Conservation (phyloP, 805 yeast species). For the Sugiyamaella smithiae region DNA sequence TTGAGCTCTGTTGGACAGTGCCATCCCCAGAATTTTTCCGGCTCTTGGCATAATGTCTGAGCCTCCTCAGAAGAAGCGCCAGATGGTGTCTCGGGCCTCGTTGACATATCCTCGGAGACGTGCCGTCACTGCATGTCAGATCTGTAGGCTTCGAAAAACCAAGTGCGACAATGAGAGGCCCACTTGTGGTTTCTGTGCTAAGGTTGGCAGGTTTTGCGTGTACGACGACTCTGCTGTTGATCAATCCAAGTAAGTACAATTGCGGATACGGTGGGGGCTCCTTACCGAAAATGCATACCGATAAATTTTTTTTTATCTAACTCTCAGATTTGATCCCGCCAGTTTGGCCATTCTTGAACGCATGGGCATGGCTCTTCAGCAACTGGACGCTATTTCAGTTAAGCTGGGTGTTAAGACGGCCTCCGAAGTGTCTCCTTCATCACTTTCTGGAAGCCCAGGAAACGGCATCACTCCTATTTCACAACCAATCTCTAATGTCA, state of each 20-base stretch:
- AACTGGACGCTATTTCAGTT: conserved; percentile 14
- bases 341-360: conserved; percentile 21
- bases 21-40: too few species aligned
- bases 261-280: not conserved
- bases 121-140: conserved; percentile 70
- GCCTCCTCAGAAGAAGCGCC: conserved; percentile 4
- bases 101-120: conserved; percentile 35
- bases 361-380: conserved; percentile 12
- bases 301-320: not conserved
- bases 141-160: conserved; percentile 60
- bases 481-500: conserved; percentile 1
- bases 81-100: conserved; percentile 17
- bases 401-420: conserved; percentile 7
- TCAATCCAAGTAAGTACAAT: conserved; percentile 10
- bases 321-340: conserved; percentile 17
- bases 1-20: too few species aligned
- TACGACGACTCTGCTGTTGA: conserved; percentile 18
- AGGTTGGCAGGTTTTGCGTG: conserved; percentile 62
- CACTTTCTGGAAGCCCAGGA: not conserved
- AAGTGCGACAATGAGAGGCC: conserved; percentile 59
- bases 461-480: not conserved
- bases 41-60: not conserved
- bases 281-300: too few species aligned
- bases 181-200: conserved; percentile 49
- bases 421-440: not conserved